A percentile compares a stretch with the other conserved stretches of the same genome.
These are phyloP conservation scores for Apophysomyces variabilis DNA, from an alignment of 371 early-diverging fungal species.

Conservation along the genomic window DNA sequence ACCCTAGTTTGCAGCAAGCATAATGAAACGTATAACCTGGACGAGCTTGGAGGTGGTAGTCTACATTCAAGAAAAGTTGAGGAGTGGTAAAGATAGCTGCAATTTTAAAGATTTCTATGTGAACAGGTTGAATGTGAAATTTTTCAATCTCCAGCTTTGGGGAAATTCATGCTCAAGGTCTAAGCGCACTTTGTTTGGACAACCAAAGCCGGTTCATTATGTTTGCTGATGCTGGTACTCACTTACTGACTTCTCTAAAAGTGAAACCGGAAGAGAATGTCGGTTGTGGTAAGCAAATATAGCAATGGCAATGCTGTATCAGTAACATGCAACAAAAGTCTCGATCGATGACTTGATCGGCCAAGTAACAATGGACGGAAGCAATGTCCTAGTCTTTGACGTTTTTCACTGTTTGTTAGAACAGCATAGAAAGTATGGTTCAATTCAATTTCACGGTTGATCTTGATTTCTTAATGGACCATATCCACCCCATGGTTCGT, in stretches of 20 bases:
- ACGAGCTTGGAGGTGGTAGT: slow-evolving; percentile 13
- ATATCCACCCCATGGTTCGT: slow-evolving; percentile 20
- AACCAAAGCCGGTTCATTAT: background rate
- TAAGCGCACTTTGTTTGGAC: no score
- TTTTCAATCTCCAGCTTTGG: background rate
- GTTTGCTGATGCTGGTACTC: slow-evolving; percentile 6
- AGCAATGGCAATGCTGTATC: background rate
- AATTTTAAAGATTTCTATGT: no score
- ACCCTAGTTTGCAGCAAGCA: slow-evolving; percentile 53
- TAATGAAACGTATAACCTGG: slow-evolving; percentile 17
- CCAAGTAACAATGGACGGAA: slow-evolving; percentile 10
- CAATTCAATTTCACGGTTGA: slow-evolving; percentile 37
- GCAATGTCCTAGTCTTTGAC: background rate
- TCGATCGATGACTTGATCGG: slow-evolving; percentile 23
- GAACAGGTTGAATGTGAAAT: no score
- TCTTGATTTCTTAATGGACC: slow-evolving; percentile 25
- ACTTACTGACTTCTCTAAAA: slow-evolving; percentile 11
- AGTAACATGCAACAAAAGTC: slow-evolving; percentile 10
- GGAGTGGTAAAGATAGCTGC: background rate
- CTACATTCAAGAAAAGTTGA: background rate
- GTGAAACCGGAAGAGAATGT: slow-evolving; percentile 7
- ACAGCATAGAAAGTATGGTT: slow-evolving; percentile 26
- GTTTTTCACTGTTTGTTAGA: slow-evolving; percentile 6
- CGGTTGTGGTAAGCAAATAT: slow-evolving; percentile 7
- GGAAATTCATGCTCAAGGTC: background rate